Evolutionary conservation across 2,329 filamentous ascomycete genomes (phyloP).

Genomic region (Aspergillus pseudotamarii): DNA sequence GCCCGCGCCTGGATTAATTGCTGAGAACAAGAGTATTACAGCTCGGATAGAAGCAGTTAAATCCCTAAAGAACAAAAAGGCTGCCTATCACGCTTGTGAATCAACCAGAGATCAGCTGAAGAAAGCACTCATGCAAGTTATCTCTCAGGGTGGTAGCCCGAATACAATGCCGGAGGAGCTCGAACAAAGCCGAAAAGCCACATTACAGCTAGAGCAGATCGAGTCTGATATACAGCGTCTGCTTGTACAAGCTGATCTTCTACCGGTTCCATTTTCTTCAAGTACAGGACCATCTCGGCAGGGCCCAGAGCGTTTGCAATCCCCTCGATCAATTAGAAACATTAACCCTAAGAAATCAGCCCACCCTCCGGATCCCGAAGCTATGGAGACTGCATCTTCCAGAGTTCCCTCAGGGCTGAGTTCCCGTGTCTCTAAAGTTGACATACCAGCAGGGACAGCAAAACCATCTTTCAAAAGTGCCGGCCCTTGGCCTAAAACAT

Average conservation of each 20-base stretch:
- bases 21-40: constrained; percentile 39
- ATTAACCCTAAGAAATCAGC: background rate
- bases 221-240: constrained; percentile 38
- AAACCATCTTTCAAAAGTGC: constrained; percentile 6
- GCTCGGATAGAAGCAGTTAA: constrained; percentile 43
- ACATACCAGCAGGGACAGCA: constrained; percentile 3
- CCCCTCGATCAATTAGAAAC: background rate
- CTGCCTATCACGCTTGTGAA: constrained; percentile 29
- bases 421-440: constrained; percentile 7
- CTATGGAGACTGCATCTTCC: background rate
- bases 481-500: constrained; percentile 6
- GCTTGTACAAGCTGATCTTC: constrained; percentile 34
- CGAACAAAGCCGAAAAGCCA: constrained; percentile 35
- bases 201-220: constrained; percentile 37
- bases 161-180: constrained; percentile 36
- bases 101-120: constrained; percentile 39
- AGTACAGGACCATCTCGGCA: background rate
- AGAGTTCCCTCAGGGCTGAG: constrained; percentile 7
- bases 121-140: constrained; percentile 36
- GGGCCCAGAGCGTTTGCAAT: background rate
- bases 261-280: constrained; percentile 18
- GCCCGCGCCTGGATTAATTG: constrained; percentile 35
- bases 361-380: background rate
- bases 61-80: constrained; percentile 32
- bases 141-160: constrained; percentile 38